A percentile compares a stretch with the other conserved stretches of the same genome.
phyloP scores from a whole-genome alignment of 148 eudicot genomes.

The Chenopodium suecicum region DNA sequence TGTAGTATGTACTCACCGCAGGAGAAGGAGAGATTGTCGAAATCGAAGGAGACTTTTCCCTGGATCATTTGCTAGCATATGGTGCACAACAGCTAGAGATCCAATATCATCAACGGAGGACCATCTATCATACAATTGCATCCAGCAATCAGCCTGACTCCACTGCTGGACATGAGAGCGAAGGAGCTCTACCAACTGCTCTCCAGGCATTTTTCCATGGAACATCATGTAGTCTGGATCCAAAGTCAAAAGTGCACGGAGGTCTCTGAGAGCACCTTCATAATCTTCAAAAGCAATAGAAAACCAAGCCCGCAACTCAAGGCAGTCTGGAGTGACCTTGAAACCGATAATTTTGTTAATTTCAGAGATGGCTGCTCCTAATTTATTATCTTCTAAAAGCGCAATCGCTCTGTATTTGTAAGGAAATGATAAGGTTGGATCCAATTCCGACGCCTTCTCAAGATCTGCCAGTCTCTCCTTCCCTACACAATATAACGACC shows the following conservation, averaged over 20 bases:
- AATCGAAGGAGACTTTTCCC: conserved; percentile 77
- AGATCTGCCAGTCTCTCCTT: conserved; percentile 64
- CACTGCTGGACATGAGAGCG: conserved; percentile 48
- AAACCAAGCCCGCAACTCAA: conserved; percentile 84
- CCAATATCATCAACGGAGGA: conserved; percentile 91
- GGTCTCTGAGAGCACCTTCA: conserved; percentile 74
- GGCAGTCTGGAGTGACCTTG: conserved; percentile 77
- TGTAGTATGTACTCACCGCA: conserved; percentile 45
- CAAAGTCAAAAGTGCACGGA: conserved; percentile 64
- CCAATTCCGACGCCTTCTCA: conserved; percentile 59
- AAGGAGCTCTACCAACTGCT: conserved; percentile 59
- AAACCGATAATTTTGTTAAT: conserved; percentile 66
- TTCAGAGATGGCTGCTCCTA: conserved; percentile 57
- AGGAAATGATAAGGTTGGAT: conserved; percentile 76
- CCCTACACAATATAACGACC: conserved; percentile 68
- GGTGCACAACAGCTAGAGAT: conserved; percentile 78
- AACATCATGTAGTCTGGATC: conserved; percentile 70
- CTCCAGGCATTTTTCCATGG: conserved; percentile 64
- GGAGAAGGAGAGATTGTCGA: conserved; percentile 79
- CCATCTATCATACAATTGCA: conserved; percentile 84
- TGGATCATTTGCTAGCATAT: conserved; percentile 73
- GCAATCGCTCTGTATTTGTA: conserved; percentile 71
- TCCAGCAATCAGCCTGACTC: conserved; percentile 87
- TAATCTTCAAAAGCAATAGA: conserved; percentile 63
- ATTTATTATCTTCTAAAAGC: conserved; percentile 47